A percentile compares a stretch with the other conserved stretches of the same genome.
phyloP scores from a whole-genome alignment of 257 asterid genomes.

The Solanum clarkiae region DNA sequence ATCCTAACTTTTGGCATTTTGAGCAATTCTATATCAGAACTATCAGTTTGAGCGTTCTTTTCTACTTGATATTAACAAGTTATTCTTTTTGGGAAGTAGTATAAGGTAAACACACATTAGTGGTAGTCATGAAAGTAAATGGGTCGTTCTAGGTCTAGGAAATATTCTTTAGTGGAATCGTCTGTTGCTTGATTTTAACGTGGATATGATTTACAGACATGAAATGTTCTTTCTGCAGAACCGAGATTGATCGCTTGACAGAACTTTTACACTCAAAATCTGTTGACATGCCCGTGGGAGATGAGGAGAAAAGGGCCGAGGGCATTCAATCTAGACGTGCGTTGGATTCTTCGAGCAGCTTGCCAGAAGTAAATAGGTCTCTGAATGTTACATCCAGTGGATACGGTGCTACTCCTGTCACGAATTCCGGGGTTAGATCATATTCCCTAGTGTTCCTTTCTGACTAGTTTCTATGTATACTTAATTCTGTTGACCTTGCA shows the following conservation, averaged over 20 bases:
- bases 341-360: constrained; percentile 14
- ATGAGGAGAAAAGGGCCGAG: constrained; percentile 14
- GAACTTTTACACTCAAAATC: constrained; percentile 63
- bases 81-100: background rate
- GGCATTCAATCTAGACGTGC: constrained; percentile 13
- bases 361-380: constrained; percentile 19
- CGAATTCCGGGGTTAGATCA: constrained; percentile 29
- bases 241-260: constrained; percentile 64
- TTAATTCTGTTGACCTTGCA: background rate
- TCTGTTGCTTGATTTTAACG: background rate
- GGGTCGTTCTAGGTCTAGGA: background rate
- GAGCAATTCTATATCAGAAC: background rate
- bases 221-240: constrained; percentile 31
- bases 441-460: background rate
- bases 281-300: constrained; percentile 19
- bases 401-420: constrained; percentile 20
- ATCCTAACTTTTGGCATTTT: background rate
- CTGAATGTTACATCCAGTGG: constrained; percentile 22
- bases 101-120: background rate
- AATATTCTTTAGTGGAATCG: background rate
- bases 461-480: background rate
- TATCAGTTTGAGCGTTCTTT: background rate
- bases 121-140: background rate
- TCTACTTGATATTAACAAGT: background rate
- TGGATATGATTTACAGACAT: background rate